A percentile compares a stretch with the other conserved stretches of the same genome.
Conservation (phyloP, 2,329 filamentous ascomycete genomes). For the Chrysoporthe austroafricana region DNA sequence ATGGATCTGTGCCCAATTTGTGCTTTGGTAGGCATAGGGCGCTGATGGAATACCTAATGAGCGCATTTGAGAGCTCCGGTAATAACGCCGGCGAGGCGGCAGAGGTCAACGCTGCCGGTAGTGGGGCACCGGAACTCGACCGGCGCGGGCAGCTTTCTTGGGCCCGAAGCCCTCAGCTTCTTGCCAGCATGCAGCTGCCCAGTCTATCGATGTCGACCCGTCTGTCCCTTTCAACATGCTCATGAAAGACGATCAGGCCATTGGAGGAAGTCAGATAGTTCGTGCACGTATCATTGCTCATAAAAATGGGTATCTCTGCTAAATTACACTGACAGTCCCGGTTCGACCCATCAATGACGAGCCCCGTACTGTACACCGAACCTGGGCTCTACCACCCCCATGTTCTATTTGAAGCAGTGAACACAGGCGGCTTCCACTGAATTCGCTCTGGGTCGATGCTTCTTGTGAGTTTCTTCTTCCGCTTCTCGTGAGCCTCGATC, state of each 20-base stretch:
- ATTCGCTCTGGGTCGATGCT: constrained; percentile 78
- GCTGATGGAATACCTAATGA: background rate
- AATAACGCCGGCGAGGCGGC: background rate
- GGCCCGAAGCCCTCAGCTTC: background rate
- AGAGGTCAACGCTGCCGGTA: background rate
- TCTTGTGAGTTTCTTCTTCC: constrained; percentile 77
- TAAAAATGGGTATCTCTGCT: constrained; percentile 25
- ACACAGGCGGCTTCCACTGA: constrained; percentile 95
- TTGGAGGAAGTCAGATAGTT: background rate
- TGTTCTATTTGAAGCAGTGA: constrained; percentile 84
- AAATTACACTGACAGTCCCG: background rate
- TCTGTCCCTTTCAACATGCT: no score
- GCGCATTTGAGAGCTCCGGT: background rate
- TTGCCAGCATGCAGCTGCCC: background rate
- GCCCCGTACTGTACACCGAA: background rate
- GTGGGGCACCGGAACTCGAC: background rate
- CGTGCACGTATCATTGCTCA: constrained; percentile 16
- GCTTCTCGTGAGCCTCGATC: constrained; percentile 77
- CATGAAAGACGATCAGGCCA: background rate
- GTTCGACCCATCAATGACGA: background rate
- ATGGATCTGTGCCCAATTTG: background rate
- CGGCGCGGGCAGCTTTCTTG: background rate
- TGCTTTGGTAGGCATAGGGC: background rate
- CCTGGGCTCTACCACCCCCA: constrained; percentile 79
- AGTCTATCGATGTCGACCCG: background rate